Base-by-base conservation (phyloP, 2,329 filamentous ascomycete species). In the Alternaria novae-zelandiae region DNA sequence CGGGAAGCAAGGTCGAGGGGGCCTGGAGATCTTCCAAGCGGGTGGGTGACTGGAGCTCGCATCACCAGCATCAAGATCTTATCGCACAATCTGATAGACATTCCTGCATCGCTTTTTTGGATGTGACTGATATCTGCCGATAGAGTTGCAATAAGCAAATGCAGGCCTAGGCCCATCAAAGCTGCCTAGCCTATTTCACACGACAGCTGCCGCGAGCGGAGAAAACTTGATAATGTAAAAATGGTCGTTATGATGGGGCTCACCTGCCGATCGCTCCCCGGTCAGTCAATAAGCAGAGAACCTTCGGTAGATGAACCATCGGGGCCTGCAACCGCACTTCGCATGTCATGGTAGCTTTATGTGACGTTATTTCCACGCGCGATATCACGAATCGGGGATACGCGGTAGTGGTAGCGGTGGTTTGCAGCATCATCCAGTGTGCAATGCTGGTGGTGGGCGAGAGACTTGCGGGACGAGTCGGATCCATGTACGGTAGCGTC, bases 1-100 rank as follows among this genome's bases (percentile, higher is more conserved):
- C 76, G 76, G 77, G 77, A 78, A 77, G 76, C 77, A 76, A 73
- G 77, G 77, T 78, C 70, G 77, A 78, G 74, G 75, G 75, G 69
- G 70, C 76, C 71, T 75, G 74, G 71, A 51, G 77, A 79, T 79
- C 76, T 63, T 61, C 59, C 65, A 68, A 56, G 63, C 71, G 64
- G 69, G 71, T 69, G 67, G 62, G 64, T 53, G 59, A 67, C 47
- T 32, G 50, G 56, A 67, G 65, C 69, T 70, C 21, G 51, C 21
- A 49, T 55, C 15, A 12, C 23, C 21, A 36, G 30, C n/a, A 51
- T 21, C 32, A 50, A 25, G 32, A 23, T 71, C 50, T 62, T 54
- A 59, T 60, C 56, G 20, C 60, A 41, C 25, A 28, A 36, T 63
- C 54, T 46, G 25, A 56, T 46, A 23, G 26, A 32, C n/a, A 47